These are phyloP conservation scores for Cryomyces antarcticus DNA, from an alignment of 495 filamentous ascomycete species.

Conservation along the genomic window DNA sequence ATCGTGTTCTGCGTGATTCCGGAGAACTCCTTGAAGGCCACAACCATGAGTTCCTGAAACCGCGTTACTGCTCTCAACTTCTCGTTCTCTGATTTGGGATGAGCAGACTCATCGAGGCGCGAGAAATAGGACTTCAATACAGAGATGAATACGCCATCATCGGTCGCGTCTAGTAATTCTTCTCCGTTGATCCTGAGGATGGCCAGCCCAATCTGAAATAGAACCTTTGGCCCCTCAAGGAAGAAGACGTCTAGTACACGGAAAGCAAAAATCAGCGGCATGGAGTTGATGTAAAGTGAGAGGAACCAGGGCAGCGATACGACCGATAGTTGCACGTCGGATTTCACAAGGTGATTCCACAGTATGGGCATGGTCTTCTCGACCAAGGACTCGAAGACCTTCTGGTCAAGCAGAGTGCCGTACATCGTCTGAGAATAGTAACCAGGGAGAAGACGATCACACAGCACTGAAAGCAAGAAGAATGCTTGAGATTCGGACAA, in stretches of 20 bases:
- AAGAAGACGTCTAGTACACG: constrained; percentile 95
- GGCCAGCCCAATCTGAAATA: constrained; percentile 89
- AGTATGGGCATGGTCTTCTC: constrained; percentile 97
- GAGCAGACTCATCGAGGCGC: constrained; percentile 81
- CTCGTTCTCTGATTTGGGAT: constrained; percentile 82
- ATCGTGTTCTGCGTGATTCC: constrained; percentile 87
- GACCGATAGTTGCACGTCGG: constrained; percentile 94
- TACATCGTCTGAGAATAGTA: constrained; percentile 99
- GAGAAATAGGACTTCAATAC: constrained; percentile 90
- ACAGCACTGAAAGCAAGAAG: constrained; percentile 77
- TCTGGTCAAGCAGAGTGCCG: constrained; percentile 85
- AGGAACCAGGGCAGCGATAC: constrained; percentile 97
- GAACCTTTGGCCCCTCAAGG: constrained; percentile 86
- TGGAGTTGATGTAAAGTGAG: constrained; percentile 95
- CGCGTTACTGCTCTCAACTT: constrained; percentile 82
- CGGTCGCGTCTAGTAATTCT: constrained; percentile 83
- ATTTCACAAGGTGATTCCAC: constrained; percentile 90
- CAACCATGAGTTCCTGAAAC: constrained; percentile 96
- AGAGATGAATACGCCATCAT: constrained; percentile 93
- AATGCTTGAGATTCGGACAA: constrained; percentile 95
- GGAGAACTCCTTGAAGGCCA: constrained; percentile 94
- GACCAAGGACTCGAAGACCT: constrained; percentile 89
- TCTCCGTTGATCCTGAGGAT: constrained; percentile 97
- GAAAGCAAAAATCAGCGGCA: constrained; percentile 94
- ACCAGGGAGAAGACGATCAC: constrained; percentile 79